Evolutionary conservation across 1,284 basidiomycete species (phyloP).

Genomic region (Trichosporon sp.): DNA sequence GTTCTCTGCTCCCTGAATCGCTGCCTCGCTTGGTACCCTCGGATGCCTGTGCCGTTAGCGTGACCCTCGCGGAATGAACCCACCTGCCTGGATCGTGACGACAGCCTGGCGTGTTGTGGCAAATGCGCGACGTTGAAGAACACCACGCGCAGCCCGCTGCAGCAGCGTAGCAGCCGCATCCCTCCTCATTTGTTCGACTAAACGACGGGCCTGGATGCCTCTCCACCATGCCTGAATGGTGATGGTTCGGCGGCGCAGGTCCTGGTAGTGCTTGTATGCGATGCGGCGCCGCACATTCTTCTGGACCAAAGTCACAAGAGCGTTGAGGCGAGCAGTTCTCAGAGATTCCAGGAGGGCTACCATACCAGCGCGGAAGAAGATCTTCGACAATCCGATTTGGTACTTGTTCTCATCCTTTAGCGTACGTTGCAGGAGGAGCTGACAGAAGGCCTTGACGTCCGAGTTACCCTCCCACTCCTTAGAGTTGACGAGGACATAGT

Average conservation of each 20-base stretch:
- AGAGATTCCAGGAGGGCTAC: constrained; percentile 93
- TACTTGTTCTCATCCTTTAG: constrained; percentile 95
- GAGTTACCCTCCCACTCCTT: constrained; percentile 73
- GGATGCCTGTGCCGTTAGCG: constrained; percentile 65
- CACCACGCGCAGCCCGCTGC: constrained; percentile 73
- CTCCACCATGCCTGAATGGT: constrained; percentile 94
- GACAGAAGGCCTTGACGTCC: constrained; percentile 80
- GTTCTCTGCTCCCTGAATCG: constrained; percentile 67
- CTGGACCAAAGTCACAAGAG: constrained; percentile 91
- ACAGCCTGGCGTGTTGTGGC: constrained; percentile 67
- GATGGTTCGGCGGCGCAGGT: constrained; percentile 73
- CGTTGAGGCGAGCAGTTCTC: constrained; percentile 82
- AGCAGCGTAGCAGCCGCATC: constrained; percentile 75
- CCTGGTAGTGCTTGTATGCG: constrained; percentile 77
- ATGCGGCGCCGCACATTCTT: constrained; percentile 91
- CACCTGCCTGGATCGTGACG: constrained; percentile 80
- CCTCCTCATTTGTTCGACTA: constrained; percentile 72
- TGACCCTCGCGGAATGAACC: too few relatives aligned
- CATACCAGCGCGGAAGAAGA: constrained; percentile 99
- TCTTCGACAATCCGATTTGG: constrained; percentile 94
- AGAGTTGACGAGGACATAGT: constrained; percentile 94
- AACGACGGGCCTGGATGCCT: constrained; percentile 71
- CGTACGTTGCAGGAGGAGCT: constrained; percentile 78
- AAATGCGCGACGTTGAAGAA: constrained; percentile 73
- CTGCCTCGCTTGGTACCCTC: constrained; percentile 75